Percentiles rank a stretch among this genome's conserved stretches.
Conservation (phyloP, 805 yeast genomes). For the Lachancea waltii region DNA sequence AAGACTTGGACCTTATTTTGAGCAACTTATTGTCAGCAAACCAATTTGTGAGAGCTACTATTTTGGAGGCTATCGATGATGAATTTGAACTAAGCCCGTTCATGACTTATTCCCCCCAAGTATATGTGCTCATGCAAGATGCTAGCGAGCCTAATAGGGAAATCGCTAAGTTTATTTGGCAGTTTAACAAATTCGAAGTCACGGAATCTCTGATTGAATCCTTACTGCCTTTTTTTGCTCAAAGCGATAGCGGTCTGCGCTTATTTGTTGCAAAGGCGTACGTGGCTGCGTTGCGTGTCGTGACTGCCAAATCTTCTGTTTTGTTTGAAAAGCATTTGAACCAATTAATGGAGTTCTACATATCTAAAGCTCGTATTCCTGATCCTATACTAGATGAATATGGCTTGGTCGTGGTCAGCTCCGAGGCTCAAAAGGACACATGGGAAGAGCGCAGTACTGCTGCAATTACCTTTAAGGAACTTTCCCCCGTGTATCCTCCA, state of each 20-base stretch:
- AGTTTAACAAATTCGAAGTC: constrained; percentile 52
- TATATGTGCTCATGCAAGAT: constrained; percentile 76
- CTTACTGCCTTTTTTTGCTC: constrained; percentile 47
- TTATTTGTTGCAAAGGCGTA: constrained; percentile 62
- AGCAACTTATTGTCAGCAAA: constrained; percentile 53
- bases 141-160: constrained; percentile 55
- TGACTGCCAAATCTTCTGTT: constrained; percentile 22
- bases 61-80: constrained; percentile 78
- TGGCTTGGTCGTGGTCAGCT: constrained; percentile 65
- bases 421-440: constrained; percentile 56
- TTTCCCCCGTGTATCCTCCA: constrained; percentile 42
- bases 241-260: constrained; percentile 60
- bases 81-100: constrained; percentile 53
- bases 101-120: constrained; percentile 50
- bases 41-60: constrained; percentile 66
- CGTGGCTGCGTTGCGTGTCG: constrained; percentile 45
- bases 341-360: constrained; percentile 49
- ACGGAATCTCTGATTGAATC: constrained; percentile 34
- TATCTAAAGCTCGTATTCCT: constrained; percentile 60
- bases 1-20: constrained; percentile 56
- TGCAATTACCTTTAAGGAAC: constrained; percentile 56
- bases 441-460: constrained; percentile 86
- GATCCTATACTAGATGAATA: constrained; percentile 71
- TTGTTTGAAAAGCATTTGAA: constrained; percentile 35
- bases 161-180: constrained; percentile 78